Conservation (phyloP, 164 flowering plant species). For the Vitis rupestris region DNA sequence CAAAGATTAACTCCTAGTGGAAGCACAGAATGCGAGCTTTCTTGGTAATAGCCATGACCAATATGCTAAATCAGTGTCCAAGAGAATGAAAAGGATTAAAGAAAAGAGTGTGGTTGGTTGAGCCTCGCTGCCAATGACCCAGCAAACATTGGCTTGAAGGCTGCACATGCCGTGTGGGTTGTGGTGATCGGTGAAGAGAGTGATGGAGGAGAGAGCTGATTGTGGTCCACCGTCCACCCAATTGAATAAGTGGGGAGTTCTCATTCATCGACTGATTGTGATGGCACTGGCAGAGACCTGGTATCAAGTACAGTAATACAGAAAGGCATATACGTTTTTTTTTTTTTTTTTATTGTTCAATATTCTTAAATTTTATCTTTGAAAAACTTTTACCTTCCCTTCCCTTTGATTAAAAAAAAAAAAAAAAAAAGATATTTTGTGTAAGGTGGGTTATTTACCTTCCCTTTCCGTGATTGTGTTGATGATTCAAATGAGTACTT, state of each 20-base stretch:
- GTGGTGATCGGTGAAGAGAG: background rate
- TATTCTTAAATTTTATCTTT: background rate
- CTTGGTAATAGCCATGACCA: slow-evolving; percentile 13
- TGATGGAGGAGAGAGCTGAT: background rate
- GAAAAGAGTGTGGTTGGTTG: background rate
- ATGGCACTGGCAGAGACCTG: background rate
- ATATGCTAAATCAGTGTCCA: slow-evolving; percentile 6
- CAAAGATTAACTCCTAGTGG: background rate
- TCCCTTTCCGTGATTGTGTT: background rate
- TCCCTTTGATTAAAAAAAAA: background rate
- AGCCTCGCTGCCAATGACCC: background rate
- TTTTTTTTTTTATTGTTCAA: background rate
- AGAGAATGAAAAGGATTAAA: background rate
- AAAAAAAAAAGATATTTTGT: background rate
- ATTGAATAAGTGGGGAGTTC: background rate
- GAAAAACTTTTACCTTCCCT: background rate
- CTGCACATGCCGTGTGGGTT: background rate
- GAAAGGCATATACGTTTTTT: background rate
- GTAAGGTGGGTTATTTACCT: background rate
- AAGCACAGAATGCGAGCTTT: slow-evolving; percentile 5
- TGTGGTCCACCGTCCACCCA: background rate
- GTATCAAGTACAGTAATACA: background rate
- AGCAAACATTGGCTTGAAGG: background rate
- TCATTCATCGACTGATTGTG: background rate
- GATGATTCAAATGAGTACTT: background rate